Conservation (phyloP, 1,139 yeast genomes). For the Scheffersomyces insectosa region DNA sequence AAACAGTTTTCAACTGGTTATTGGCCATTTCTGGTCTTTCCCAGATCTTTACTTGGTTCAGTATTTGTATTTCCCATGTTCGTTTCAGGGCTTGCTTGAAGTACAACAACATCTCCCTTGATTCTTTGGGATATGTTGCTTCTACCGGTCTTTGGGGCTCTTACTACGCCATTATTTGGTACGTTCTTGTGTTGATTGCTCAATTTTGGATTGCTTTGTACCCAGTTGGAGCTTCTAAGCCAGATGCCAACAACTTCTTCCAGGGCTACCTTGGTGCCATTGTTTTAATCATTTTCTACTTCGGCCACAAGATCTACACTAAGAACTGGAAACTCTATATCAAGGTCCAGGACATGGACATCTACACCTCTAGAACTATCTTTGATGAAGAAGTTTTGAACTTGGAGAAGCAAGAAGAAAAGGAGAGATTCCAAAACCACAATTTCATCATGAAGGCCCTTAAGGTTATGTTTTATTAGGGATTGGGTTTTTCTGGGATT, state of each 20-base stretch:
- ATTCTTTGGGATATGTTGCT: slow-evolving; percentile 40
- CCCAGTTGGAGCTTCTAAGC: slow-evolving; percentile 32
- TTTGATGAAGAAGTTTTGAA: slow-evolving; percentile 40
- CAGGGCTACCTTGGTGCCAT: slow-evolving; percentile 39
- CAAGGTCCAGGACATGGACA: slow-evolving; percentile 35
- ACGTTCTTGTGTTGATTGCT: slow-evolving; percentile 37
- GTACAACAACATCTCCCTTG: slow-evolving; percentile 33
- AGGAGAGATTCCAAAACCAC: slow-evolving; percentile 23
- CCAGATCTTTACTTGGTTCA: slow-evolving; percentile 44
- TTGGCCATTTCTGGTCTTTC: slow-evolving; percentile 46
- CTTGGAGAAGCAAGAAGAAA: slow-evolving; percentile 37
- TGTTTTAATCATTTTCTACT: slow-evolving; percentile 34
- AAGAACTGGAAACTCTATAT: slow-evolving; percentile 34
- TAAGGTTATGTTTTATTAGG: slow-evolving; percentile 21
- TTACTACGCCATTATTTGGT: slow-evolving; percentile 34
- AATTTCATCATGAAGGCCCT: slow-evolving; percentile 27
- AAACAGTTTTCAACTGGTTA: slow-evolving; percentile 45
- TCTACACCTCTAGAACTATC: slow-evolving; percentile 33
- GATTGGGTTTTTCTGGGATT: too few relatives aligned
- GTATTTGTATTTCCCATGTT: slow-evolving; percentile 42
- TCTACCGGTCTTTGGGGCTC: slow-evolving; percentile 46
- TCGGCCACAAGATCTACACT: slow-evolving; percentile 36
- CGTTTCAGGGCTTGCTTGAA: slow-evolving; percentile 45
- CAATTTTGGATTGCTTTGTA: slow-evolving; percentile 45
- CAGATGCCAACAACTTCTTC: slow-evolving; percentile 35